Conservation (phyloP, 345 rosid species). For the Geranium brycei region DNA sequence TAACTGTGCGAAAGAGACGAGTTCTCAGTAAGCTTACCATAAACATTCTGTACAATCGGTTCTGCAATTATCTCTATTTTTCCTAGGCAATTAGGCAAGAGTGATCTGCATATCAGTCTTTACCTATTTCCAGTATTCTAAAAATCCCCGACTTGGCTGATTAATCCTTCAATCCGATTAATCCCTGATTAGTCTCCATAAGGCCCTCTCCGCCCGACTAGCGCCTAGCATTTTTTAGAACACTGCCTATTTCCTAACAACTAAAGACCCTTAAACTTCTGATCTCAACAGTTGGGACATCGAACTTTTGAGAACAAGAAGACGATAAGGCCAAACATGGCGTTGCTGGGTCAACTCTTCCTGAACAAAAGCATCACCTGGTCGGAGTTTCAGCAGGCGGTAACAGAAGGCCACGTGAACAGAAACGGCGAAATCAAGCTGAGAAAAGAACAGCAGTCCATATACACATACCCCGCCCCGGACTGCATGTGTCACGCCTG, state of each 20-base stretch:
- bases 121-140: too few species aligned
- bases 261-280: conserved; percentile 1
- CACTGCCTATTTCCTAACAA: not conserved
- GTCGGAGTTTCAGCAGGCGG: conserved; percentile 61
- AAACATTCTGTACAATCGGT: too few species aligned
- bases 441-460: conserved; percentile 66
- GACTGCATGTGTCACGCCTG: conserved; percentile 61
- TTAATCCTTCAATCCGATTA: too few species aligned
- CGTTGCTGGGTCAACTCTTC: conserved; percentile 62
- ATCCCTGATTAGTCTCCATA: too few species aligned
- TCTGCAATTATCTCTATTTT: too few species aligned
- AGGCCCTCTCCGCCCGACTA: too few species aligned
- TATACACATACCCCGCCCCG: conserved; percentile 92
- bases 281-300: conserved; percentile 59
- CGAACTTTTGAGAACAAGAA: conserved; percentile 65
- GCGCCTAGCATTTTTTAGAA: too few species aligned
- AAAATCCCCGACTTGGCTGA: too few species aligned
- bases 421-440: conserved; percentile 73
- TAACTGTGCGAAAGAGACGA: too few species aligned
- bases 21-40: too few species aligned
- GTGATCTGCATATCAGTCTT: not conserved
- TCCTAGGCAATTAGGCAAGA: too few species aligned
- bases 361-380: conserved; percentile 74
- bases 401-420: conserved; percentile 68
- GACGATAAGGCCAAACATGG: conserved; percentile 94